phyloP scores from a whole-genome alignment of 208 protist species.

The Vickermania spadyakhi region DNA sequence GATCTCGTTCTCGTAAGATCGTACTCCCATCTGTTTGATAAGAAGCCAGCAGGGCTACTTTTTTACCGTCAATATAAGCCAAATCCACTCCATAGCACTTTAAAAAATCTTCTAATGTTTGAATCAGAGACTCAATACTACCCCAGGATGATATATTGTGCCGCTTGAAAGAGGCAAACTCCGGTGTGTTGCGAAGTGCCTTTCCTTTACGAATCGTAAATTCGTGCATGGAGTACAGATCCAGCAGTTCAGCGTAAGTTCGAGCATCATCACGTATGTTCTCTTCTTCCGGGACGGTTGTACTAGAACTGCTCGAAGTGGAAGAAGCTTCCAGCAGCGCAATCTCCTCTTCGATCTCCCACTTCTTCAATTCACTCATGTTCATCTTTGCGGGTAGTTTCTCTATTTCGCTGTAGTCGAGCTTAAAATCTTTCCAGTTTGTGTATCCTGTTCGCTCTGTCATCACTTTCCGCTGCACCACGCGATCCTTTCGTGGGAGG shows the following conservation, averaged over 20 bases:
- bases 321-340: background rate
- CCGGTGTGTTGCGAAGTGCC: conserved; percentile 79
- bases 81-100: conserved; percentile 71
- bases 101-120: conserved; percentile 70
- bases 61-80: conserved; percentile 87
- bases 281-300: background rate
- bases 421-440: conserved; percentile 39
- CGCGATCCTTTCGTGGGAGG: conserved; percentile 1
- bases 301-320: background rate
- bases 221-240: conserved; percentile 93
- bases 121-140: conserved; percentile 71
- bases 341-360: conserved; percentile 44
- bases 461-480: conserved; percentile 26
- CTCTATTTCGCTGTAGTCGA: conserved; percentile 68
- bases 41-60: conserved; percentile 59
- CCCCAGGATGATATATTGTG: conserved; percentile 73
- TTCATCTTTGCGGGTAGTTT: conserved; percentile 67
- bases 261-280: conserved; percentile 48
- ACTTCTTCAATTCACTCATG: conserved; percentile 54
- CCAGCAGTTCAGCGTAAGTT: conserved; percentile 88
- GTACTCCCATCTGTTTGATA: conserved; percentile 35
- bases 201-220: conserved; percentile 89
- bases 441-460: conserved; percentile 55
- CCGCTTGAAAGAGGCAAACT: conserved; percentile 89
- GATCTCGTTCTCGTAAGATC: conserved; percentile 29